These are phyloP conservation scores for Aspergillus asperescens DNA, from an alignment of 495 filamentous ascomycete species.

Conservation along the genomic window DNA sequence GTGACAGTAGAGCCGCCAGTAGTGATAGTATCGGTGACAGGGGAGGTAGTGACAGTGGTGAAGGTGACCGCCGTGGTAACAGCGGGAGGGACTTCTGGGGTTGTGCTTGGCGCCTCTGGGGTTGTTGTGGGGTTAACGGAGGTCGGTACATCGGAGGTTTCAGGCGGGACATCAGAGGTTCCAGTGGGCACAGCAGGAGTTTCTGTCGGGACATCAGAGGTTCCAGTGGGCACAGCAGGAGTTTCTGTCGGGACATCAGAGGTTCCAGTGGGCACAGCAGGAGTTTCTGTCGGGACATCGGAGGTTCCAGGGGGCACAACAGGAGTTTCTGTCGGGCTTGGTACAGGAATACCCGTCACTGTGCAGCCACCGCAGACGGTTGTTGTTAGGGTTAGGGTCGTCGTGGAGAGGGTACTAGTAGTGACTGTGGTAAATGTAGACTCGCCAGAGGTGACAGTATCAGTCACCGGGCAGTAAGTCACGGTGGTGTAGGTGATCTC, in stretches of 20 bases:
- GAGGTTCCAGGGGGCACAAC: background rate
- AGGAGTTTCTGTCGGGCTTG: background rate
- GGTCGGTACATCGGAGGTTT: background rate
- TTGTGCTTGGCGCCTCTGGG: slow-evolving; percentile 5
- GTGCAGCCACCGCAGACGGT: slow-evolving; percentile 26
- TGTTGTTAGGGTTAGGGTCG: slow-evolving; percentile 26
- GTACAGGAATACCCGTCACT: slow-evolving; percentile 1
- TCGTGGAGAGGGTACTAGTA: slow-evolving; percentile 30
- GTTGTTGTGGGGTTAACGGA: slow-evolving; percentile 26
- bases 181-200: slow-evolving; percentile 9
- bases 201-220: background rate
- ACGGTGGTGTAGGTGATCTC: slow-evolving; percentile 28
- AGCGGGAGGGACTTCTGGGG: slow-evolving; percentile 6
- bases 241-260: background rate
- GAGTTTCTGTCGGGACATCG: background rate
- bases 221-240: background rate
- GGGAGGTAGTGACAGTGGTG: slow-evolving; percentile 19
- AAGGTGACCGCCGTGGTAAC: slow-evolving; percentile 23
- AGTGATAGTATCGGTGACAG: slow-evolving; percentile 28
- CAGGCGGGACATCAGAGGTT: background rate
- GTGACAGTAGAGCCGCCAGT: slow-evolving; percentile 25
- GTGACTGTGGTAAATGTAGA: slow-evolving; percentile 27
- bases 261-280: slow-evolving; percentile 8
- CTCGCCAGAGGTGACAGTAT: slow-evolving; percentile 27
- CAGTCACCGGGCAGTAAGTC: slow-evolving; percentile 28